phyloP scores from a whole-genome alignment of 768 basidiomycete genomes.

The Xerocomellus amylosporus region DNA sequence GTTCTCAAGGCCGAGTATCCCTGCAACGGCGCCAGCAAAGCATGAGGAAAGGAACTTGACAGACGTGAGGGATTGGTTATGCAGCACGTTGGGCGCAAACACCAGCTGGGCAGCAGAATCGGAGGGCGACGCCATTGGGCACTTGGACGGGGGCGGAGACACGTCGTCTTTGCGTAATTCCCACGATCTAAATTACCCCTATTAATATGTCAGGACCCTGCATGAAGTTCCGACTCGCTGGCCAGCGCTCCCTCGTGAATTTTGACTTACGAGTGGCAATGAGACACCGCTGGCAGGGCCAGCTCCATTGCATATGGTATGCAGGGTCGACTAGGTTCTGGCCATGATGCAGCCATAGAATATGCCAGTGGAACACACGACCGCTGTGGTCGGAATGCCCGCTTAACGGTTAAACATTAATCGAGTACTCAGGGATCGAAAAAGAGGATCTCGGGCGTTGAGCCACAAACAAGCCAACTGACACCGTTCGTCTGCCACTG shows the following conservation, averaged over 20 bases:
- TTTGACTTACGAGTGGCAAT: background rate
- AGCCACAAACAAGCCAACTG: background rate
- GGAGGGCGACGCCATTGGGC: constrained; percentile 45
- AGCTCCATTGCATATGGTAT: background rate
- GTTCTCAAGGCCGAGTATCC: constrained; percentile 87
- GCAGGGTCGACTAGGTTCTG: constrained; percentile 4
- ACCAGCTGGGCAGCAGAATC: constrained; percentile 57
- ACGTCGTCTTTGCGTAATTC: constrained; percentile 1
- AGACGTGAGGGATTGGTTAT: constrained; percentile 57
- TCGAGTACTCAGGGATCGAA: background rate
- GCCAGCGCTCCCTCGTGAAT: background rate
- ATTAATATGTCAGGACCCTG: background rate
- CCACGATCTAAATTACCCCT: constrained; percentile 15
- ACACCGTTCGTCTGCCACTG: background rate
- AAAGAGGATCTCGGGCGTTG: background rate
- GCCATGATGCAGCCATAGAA: background rate
- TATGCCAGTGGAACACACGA: background rate
- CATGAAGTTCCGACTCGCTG: no score
- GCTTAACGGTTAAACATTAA: background rate
- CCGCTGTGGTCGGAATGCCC: background rate
- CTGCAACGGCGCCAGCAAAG: constrained; percentile 84
- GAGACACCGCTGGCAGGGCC: background rate
- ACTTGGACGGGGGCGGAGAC: background rate
- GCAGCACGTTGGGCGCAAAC: constrained; percentile 63
- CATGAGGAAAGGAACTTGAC: constrained; percentile 81